Base-by-base conservation (phyloP, 257 asterid genomes). In the Lithospermum erythrorhizon region DNA sequence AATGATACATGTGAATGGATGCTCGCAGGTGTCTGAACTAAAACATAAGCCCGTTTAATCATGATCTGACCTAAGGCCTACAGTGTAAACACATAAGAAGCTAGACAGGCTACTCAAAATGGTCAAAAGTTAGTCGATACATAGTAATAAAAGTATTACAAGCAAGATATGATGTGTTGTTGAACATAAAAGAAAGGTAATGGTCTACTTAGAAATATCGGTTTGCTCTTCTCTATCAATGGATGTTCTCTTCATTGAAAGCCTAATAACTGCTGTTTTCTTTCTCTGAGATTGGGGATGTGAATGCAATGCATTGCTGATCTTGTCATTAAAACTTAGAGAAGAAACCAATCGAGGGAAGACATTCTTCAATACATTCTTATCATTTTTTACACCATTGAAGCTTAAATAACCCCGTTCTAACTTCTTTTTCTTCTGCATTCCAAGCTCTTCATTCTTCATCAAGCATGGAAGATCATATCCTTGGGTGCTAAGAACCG, bases 231-330 rank as follows among this genome's bases (percentile, higher is more conserved):
- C 91, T 63, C 80, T 82, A 63, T 85, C 95, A 23, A 83, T 71
- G 13, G 95, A 85, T 69, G 78, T 82, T 72, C 96, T 74, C 81
- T 74, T 86, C 32, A 89, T 72, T 8, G 97, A 93, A 29, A 93
- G 87, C 70, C 96, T 83, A 53, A 87, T 80, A 54, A 84, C 90
- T 35, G 95, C 59, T 47, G 98, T 79, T 76, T 80, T 93, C 83
- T 64, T 86, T 66, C 70, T 73, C 64, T 81, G 96, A 67, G 90
- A 68, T 51, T 72, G 81, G 59, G 72, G 53, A 64, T 78, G 81
- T 16, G 77, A 55, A 73, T 58, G 73, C 63, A 78, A 57, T 58
- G 81, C 62, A 27, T 20, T 56, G 66, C 65, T 70, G 75, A 75
- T 77, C 83, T 74, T 82, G 62, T 88, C 93, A 57, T 84, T 91